Evolutionary conservation across 805 yeast species (phyloP), one percentile per base, ranked within the genome.

Genomic region (Suhomyces sp.): DNA sequence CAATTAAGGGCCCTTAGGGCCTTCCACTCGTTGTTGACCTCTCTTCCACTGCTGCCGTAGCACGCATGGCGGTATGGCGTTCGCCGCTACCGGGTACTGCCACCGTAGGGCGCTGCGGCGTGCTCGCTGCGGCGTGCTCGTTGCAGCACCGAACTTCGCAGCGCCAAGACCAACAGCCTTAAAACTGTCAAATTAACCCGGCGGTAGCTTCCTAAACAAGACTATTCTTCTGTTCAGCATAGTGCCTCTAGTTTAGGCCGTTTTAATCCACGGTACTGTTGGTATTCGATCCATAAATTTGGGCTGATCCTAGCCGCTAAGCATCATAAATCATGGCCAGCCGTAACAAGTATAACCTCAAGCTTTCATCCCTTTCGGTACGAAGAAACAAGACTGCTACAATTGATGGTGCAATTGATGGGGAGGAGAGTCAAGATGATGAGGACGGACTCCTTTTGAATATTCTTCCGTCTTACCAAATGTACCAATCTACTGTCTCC

Each of bases 391-490:
- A 46, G 24, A 27, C 23, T 15, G 46, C 42, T 22, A 46, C 27
- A 10, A 15, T 49, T 29, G 13, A 33, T 35, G 24, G 17, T 22
- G 44, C 33, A 10, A 15, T 49, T 29, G 13, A 33, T 35, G 42
- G 36, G 7, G 51, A 49, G 29, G 44, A 36, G 23, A 27, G 33
- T 26, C 42, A 17, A 10, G 56, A 54, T 24, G 61, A 54, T 40
- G 63, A 62, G 31, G 67, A 63, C 6, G 70, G 67, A 29, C 62
- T 63, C 24, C 58, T 72, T 44, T 54, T 72, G 46, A 71, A 69
- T 50, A 73, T 73, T 44, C 60, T 73, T 17, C 78, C 78, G 4
- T 71, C 76, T 4, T 73, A 73, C 55, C 71, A 68, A 31, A 72
- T 73, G 77, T 70, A 67, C 53, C 71, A 69, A 55, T 66, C 73